Percentiles rank a stretch among this genome's conserved stretches.
phyloP scores from a whole-genome alignment of 164 flowering plant genomes.

The Liquidambar formosana region DNA sequence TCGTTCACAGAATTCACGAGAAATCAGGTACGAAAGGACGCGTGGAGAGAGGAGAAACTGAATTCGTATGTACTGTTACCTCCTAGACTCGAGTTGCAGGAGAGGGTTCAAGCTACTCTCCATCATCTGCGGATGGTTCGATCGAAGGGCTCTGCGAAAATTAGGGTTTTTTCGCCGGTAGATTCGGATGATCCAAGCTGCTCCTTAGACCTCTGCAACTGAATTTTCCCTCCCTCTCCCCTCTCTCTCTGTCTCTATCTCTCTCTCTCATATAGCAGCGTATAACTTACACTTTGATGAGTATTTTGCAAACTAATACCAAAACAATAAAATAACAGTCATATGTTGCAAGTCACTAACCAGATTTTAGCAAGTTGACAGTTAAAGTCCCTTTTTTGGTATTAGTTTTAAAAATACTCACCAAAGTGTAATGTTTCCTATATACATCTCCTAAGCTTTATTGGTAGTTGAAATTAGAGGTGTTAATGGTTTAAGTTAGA shows the following conservation, averaged over 20 bases:
- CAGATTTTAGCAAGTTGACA: no score
- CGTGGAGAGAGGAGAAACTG: constrained; percentile 3
- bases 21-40: constrained; percentile 4
- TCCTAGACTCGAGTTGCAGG: constrained; percentile 24
- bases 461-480: no score
- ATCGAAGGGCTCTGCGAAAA: constrained; percentile 1
- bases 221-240: not conserved
- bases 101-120: constrained; percentile 25
- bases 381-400: no score
- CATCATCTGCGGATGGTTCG: constrained; percentile 26
- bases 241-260: not conserved
- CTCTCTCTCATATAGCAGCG: not conserved
- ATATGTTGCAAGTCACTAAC: no score
- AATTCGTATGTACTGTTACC: constrained; percentile 19
- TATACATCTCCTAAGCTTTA: no score
- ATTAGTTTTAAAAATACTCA: no score
- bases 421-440: no score
- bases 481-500: no score
- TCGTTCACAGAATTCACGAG: constrained; percentile 1
- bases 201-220: constrained; percentile 1
- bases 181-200: constrained; percentile 9
- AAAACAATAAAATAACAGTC: no score
- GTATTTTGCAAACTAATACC: no score
- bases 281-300: no score
- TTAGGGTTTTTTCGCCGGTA: not conserved